Evolutionary conservation across 495 filamentous ascomycete species (phyloP).

Genomic region (Neurospora sp.): DNA sequence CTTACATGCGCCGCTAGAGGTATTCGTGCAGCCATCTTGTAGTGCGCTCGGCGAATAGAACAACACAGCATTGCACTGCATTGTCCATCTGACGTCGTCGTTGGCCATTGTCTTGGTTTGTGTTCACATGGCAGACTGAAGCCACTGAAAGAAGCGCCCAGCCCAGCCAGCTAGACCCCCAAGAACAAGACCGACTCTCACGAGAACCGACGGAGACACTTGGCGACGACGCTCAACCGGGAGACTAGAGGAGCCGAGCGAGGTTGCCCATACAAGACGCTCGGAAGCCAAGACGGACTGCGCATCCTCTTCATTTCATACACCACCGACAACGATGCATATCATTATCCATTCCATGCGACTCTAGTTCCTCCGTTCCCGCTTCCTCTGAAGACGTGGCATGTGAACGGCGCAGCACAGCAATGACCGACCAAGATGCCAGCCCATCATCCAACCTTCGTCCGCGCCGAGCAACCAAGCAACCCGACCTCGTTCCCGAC

Average conservation of each 20-base stretch:
- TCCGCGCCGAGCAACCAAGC: conserved; percentile 12
- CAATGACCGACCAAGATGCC: conserved; percentile 19
- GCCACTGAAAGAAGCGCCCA: background rate
- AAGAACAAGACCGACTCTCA: background rate
- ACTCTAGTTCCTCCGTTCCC: background rate
- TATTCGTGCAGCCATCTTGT: background rate
- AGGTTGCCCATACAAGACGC: background rate
- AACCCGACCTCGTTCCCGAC: conserved; percentile 5
- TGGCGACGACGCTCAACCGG: background rate
- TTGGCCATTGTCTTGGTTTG: background rate
- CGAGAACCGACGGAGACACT: background rate
- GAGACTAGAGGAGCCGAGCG: background rate
- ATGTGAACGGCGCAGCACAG: conserved; percentile 8
- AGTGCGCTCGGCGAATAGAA: background rate
- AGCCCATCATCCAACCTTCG: conserved; percentile 12
- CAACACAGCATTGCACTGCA: background rate
- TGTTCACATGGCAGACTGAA: background rate
- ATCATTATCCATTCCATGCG: background rate
- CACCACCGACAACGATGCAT: background rate
- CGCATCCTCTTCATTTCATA: background rate
- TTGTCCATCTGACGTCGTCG: background rate
- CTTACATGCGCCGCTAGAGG: background rate
- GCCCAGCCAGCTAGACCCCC: background rate
- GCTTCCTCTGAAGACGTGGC: conserved; percentile 1
- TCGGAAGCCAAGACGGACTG: background rate